Conservation (phyloP, 2,329 filamentous ascomycete genomes). For the Leptographium procerum region DNA sequence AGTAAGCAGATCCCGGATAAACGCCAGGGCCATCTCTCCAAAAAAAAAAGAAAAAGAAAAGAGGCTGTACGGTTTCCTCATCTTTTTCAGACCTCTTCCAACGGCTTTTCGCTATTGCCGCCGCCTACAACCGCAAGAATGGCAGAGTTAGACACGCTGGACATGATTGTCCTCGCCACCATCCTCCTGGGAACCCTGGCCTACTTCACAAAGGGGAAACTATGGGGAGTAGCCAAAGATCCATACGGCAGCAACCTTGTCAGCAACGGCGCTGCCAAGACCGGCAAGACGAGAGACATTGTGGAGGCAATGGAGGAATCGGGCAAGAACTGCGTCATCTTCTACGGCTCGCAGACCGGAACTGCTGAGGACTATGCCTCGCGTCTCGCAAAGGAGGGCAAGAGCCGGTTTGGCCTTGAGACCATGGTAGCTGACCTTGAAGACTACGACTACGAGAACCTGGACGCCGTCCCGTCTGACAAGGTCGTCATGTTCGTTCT, state of each 20-base stretch:
- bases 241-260: constrained; percentile 71
- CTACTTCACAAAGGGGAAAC: constrained; percentile 95
- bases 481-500: constrained; percentile 92
- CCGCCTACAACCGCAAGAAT: constrained; percentile 38
- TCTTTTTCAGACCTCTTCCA: background rate
- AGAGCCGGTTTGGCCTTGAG: constrained; percentile 88
- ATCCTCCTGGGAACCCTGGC: constrained; percentile 80
- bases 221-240: constrained; percentile 83
- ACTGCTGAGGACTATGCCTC: constrained; percentile 98
- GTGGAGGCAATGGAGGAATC: constrained; percentile 92
- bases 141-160: constrained; percentile 93
- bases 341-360: constrained; percentile 97
- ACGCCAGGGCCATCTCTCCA: background rate
- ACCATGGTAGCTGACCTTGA: constrained; percentile 98
- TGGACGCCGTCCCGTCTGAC: constrained; percentile 79
- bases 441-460: constrained; percentile 92
- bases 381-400: constrained; percentile 90
- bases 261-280: constrained; percentile 57
- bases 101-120: background rate
- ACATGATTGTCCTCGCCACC: constrained; percentile 78
- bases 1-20: background rate
- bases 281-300: constrained; percentile 82
- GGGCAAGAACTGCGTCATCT: constrained; percentile 94
- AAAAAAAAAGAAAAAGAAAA: too few relatives aligned
- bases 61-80: background rate